A percentile compares a stretch with the other conserved stretches of the same genome.
Conservation (phyloP, 73 alveolate genomes). For the Uronychia binucleata region DNA sequence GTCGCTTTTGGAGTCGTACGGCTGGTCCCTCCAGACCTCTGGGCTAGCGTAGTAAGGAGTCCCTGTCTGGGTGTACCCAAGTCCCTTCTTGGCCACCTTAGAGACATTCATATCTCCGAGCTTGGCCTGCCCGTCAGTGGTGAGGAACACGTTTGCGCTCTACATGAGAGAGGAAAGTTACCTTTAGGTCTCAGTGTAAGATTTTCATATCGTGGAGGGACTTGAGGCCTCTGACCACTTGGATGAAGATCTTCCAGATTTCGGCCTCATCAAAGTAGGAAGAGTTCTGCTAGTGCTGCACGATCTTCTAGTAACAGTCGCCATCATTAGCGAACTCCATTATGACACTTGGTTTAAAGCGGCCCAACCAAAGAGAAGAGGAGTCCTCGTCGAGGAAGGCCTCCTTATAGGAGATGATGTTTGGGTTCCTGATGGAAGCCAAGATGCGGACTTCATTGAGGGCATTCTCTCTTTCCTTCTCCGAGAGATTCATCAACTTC, state of each 20-base stretch:
- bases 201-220: slow-evolving; percentile 81
- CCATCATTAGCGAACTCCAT: slow-evolving; percentile 75
- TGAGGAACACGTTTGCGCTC: slow-evolving; percentile 80
- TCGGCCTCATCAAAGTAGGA: slow-evolving; percentile 77
- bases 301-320: slow-evolving; percentile 53
- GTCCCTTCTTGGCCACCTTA: slow-evolving; percentile 77
- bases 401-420: slow-evolving; percentile 79
- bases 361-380: slow-evolving; percentile 33
- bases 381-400: slow-evolving; percentile 66
- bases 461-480: slow-evolving; percentile 66
- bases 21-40: slow-evolving; percentile 88
- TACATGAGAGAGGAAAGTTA: slow-evolving; percentile 3
- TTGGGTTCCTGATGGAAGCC: slow-evolving; percentile 77
- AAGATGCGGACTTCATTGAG: slow-evolving; percentile 68
- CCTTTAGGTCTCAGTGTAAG: slow-evolving; percentile 80
- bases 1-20: slow-evolving; percentile 81
- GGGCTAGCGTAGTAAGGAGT: slow-evolving; percentile 95
- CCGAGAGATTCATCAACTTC: slow-evolving; percentile 49
- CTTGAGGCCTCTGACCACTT: slow-evolving; percentile 70
- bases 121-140: slow-evolving; percentile 75
- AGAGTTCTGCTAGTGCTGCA: slow-evolving; percentile 40
- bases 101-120: slow-evolving; percentile 89
- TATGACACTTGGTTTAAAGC: slow-evolving; percentile 20
- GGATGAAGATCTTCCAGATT: slow-evolving; percentile 82
- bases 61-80: slow-evolving; percentile 89